Conservation (phyloP, 257 asterid genomes). For the Nicotiana noctiflora region DNA sequence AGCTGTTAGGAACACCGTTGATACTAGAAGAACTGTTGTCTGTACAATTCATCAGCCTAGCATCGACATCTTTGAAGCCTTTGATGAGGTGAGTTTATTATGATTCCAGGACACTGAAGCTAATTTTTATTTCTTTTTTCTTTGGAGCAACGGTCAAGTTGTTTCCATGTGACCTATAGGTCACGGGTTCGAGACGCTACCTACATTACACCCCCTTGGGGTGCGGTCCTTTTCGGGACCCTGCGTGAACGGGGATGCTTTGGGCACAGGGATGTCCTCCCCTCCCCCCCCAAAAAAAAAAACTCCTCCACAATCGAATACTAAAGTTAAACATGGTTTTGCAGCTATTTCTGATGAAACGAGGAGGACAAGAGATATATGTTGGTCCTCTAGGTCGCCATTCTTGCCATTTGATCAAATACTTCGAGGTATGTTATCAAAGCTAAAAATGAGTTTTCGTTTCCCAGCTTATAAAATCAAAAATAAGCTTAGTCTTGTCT, state of each 20-base stretch:
- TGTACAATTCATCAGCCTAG: slow-evolving; percentile 89
- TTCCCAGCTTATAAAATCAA: not conserved
- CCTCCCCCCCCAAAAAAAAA: too few relatives aligned
- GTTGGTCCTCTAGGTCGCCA: slow-evolving; percentile 74
- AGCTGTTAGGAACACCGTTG: slow-evolving; percentile 66
- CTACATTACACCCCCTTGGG: too few relatives aligned
- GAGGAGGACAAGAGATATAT: slow-evolving; percentile 74
- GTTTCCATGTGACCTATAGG: too few relatives aligned
- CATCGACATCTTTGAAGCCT: slow-evolving; percentile 77
- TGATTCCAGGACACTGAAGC: not conserved
- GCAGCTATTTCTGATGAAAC: slow-evolving; percentile 63
- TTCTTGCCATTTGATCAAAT: slow-evolving; percentile 45
- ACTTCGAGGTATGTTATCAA: slow-evolving; percentile 44
- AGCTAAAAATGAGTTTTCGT: not conserved
- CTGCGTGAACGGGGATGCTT: too few relatives aligned
- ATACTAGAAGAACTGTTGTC: slow-evolving; percentile 74
- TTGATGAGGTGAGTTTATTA: slow-evolving; percentile 54
- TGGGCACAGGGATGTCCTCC: too few relatives aligned
- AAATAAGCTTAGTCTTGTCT: not conserved
- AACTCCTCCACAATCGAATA: too few relatives aligned
- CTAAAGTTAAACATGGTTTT: not conserved
- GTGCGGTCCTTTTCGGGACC: too few relatives aligned
- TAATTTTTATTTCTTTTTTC: not conserved
- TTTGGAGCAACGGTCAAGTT: too few relatives aligned
- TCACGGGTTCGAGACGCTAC: too few relatives aligned